Percentiles rank a stretch among this genome's conserved stretches.
These are phyloP conservation scores for Vachellia pachyceras DNA, from an alignment of 306 rosid species.

Conservation along the genomic window DNA sequence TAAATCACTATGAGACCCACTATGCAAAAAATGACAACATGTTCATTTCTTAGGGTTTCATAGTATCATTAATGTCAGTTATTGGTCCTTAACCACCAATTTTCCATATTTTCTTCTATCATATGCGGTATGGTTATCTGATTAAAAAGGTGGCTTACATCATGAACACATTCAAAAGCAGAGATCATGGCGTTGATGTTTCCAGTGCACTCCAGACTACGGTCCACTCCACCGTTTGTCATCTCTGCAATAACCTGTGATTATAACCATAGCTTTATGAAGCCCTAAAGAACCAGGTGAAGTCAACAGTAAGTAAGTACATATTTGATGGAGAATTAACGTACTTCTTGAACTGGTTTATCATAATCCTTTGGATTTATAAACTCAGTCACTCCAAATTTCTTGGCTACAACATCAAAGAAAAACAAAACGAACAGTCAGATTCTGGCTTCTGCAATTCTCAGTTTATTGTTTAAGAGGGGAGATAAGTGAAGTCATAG, in stretches of 20 bases:
- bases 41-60: too few species aligned
- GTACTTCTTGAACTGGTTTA: constrained; percentile 56
- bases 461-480: neutral
- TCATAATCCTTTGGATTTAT: constrained; percentile 58
- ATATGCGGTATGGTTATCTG: neutral
- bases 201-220: constrained; percentile 62
- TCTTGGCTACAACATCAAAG: constrained; percentile 45
- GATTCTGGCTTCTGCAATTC: neutral
- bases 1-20: too few species aligned
- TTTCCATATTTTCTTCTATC: neutral
- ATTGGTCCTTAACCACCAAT: neutral
- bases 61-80: neutral
- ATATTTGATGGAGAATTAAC: neutral
- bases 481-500: neutral
- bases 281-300: neutral
- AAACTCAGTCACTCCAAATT: constrained; percentile 59
- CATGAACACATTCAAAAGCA: constrained; percentile 66
- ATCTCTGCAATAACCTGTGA: constrained; percentile 52
- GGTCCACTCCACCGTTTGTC: constrained; percentile 65
- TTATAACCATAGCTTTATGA: neutral
- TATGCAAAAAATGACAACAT: too few species aligned
- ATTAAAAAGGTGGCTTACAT: constrained; percentile 39
- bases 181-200: constrained; percentile 55
- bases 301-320: neutral
- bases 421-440: neutral